Evolutionary conservation across 208 protist species (phyloP), one percentile per base, ranked within the genome.

Genomic region (Trypanosoma rangeli): DNA sequence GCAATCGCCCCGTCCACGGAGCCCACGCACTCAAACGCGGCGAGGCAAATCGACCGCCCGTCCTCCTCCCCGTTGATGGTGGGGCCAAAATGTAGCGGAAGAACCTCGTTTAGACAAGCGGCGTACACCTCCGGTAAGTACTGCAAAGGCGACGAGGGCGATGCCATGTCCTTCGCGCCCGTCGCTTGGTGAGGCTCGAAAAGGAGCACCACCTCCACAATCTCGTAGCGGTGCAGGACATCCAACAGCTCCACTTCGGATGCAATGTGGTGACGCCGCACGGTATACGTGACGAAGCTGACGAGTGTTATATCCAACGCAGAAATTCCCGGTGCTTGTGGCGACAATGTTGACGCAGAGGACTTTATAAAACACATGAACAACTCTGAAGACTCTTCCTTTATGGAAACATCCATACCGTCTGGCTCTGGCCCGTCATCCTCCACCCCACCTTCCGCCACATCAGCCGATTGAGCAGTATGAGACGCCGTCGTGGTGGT

Each of bases 11-110:
- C 68, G 58, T 93, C 87, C 3, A 89, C 67, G 24, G 35, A 53
- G 31, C 79, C 70, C 22, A 56, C 58, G 3, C 31, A 67, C 15
- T 42, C 18, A 5, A 39, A 44, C n/a, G 60, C 31, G 18, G 24
- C 52, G 9, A 73, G 48, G 48, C 59, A 57, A 3, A 92, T 83
- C 22, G 62, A 73, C 53, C 79, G 75, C n/a, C 71, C 64, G 48
- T 96, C 90, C 56, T 96, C 90, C 60, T 89, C 86, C 0, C 90
- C 90, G 18, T 66, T 91, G 9, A 50, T 22, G 5, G 86, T 93
- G 20, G 90, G 90, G 16, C 90, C 90, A 67, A 84, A 79, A 59
- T 96, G 76, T 1, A 96, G 83, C 2, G 85, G 56, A 5, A 94
- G 65, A 13, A 80, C 66, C n/a, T 67, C 54, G 26, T 85, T 72